Evolutionary conservation across 306 rosid genomes (phyloP).

Genomic region (Prunus kanzakura): DNA sequence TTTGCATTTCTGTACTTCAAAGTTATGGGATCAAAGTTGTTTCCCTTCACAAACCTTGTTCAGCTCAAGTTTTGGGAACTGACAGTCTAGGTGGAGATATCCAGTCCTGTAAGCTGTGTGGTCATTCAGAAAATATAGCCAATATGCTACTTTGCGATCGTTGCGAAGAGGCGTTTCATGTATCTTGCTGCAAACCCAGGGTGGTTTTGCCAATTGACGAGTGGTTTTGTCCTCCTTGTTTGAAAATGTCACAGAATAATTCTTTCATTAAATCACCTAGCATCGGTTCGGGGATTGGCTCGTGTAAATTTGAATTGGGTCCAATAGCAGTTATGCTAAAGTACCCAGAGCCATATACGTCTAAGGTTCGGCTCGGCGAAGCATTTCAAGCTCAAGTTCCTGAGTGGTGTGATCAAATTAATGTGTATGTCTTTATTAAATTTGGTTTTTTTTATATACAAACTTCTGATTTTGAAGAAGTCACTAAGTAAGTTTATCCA

Average conservation of each 20-base stretch:
- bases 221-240: conserved; percentile 12
- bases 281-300: background rate
- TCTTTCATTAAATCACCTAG: background rate
- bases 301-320: background rate
- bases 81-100: background rate
- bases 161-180: conserved; percentile 14
- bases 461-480: background rate
- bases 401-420: background rate
- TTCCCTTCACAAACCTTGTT: background rate
- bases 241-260: background rate
- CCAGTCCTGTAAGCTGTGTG: background rate
- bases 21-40: background rate
- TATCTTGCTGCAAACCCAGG: background rate
- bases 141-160: conserved; percentile 7
- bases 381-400: conserved; percentile 13
- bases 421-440: background rate
- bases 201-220: conserved; percentile 15
- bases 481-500: background rate
- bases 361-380: conserved; percentile 12
- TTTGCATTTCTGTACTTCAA: background rate
- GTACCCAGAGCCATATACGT: conserved; percentile 6
- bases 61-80: background rate
- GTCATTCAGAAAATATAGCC: background rate
- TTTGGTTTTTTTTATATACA: too few relatives aligned
- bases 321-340: background rate